Conservation (phyloP, 73 alveolate species). For the Paramecium octaurelia region DNA sequence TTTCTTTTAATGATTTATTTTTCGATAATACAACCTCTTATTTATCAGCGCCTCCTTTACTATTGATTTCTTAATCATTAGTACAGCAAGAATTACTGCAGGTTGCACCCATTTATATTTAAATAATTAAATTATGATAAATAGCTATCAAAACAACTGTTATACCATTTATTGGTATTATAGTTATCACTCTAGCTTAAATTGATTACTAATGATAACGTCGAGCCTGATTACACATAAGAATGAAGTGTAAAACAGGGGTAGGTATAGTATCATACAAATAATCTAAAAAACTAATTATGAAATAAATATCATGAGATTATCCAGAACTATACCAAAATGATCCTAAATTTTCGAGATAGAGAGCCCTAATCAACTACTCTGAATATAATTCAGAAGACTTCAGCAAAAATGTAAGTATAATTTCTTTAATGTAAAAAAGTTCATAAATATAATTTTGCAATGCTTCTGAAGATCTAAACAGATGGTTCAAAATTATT, state of each 20-base stretch:
- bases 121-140: not conserved
- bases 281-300: not conserved
- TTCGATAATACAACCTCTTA: not conserved
- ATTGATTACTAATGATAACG: not conserved
- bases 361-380: not conserved
- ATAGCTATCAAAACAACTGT: constrained; percentile 16
- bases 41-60: not conserved
- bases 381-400: not conserved
- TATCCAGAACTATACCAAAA: not conserved
- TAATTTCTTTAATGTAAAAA: not conserved
- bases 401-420: not conserved
- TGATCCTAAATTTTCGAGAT: not conserved
- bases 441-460: not conserved
- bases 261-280: not conserved
- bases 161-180: not conserved
- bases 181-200: constrained; percentile 22
- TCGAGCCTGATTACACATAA: constrained; percentile 35
- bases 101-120: constrained; percentile 9
- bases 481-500: not conserved
- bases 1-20: constrained; percentile 27
- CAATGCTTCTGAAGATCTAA: not conserved
- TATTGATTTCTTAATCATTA: not conserved
- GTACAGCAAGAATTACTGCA: constrained; percentile 27
- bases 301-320: not conserved
- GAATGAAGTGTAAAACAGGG: constrained; percentile 25